These are phyloP conservation scores for Exophiala aquamarina DNA, from an alignment of 2,329 filamentous ascomycete species.

Conservation along the genomic window DNA sequence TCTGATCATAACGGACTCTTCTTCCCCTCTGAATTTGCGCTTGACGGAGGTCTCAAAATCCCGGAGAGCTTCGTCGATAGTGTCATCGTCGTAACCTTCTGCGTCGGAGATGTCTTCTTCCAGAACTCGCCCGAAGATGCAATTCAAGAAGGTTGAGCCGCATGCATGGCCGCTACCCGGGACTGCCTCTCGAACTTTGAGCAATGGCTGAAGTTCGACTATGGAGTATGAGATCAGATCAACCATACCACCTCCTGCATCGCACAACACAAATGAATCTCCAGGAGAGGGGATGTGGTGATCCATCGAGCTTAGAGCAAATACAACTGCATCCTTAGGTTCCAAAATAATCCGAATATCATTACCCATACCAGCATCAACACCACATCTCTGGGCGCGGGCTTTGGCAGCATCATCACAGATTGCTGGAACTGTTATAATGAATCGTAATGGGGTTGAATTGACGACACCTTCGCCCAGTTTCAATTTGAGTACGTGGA, in stretches of 20 bases:
- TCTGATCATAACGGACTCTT: constrained; percentile 26
- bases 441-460: constrained; percentile 22
- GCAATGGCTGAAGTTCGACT: constrained; percentile 24
- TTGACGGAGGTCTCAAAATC: constrained; percentile 31
- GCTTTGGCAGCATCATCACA: constrained; percentile 31
- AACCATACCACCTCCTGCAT: constrained; percentile 41
- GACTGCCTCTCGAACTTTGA: constrained; percentile 30
- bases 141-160: constrained; percentile 33
- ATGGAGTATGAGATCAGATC: constrained; percentile 33
- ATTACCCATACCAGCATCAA: constrained; percentile 27
- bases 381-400: constrained; percentile 15
- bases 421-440: constrained; percentile 34
- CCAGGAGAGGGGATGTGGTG: constrained; percentile 8
- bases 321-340: constrained; percentile 36
- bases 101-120: constrained; percentile 15
- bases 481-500: constrained; percentile 15
- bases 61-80: constrained; percentile 29
- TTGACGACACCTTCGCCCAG: constrained; percentile 17
- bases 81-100: constrained; percentile 29
- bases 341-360: constrained; percentile 29
- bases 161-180: constrained; percentile 29
- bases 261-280: constrained; percentile 37
- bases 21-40: constrained; percentile 27
- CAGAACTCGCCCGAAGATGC: constrained; percentile 30
- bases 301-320: constrained; percentile 29